These are phyloP conservation scores for Curvularia hawaiiensis DNA, from an alignment of 2,329 filamentous ascomycete species.

Conservation along the genomic window DNA sequence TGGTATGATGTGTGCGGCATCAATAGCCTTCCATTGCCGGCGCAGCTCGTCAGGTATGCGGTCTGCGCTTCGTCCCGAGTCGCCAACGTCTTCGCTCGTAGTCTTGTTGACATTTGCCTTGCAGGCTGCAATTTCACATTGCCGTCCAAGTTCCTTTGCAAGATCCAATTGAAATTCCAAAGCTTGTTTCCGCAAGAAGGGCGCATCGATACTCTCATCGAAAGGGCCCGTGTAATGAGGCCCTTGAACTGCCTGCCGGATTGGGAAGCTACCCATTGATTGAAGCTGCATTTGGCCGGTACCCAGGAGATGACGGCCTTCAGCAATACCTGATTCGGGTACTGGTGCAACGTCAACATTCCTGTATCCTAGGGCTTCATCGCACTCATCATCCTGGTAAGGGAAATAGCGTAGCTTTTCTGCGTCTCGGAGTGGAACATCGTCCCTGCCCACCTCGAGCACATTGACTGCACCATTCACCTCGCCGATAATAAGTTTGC, in stretches of 20 bases:
- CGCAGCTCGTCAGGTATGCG: constrained; percentile 50
- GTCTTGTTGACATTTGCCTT: constrained; percentile 39
- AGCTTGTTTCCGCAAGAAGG: constrained; percentile 36
- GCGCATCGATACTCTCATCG: constrained; percentile 31
- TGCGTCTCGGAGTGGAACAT: constrained; percentile 34
- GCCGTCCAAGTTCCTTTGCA: constrained; percentile 14
- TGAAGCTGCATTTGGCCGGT: constrained; percentile 42
- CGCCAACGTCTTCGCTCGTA: constrained; percentile 46
- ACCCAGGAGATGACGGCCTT: constrained; percentile 36
- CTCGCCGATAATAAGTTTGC: constrained; percentile 63
- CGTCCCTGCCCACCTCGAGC: constrained; percentile 51
- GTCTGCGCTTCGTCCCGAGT: constrained; percentile 47
- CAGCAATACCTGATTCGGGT: constrained; percentile 33
- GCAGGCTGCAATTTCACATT: constrained; percentile 36
- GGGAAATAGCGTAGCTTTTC: constrained; percentile 37
- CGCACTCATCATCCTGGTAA: constrained; percentile 20
- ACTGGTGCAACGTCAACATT: not conserved
- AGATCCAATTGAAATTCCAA: constrained; percentile 42
- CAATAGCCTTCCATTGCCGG: constrained; percentile 29
- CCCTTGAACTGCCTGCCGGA: constrained; percentile 54
- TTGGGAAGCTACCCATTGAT: constrained; percentile 51
- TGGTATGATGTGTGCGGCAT: constrained; percentile 13
- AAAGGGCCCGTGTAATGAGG: constrained; percentile 50
- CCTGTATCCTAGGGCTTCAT: not conserved
- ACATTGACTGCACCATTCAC: constrained; percentile 61